These are phyloP conservation scores for Aspergillus steynii DNA, from an alignment of 495 filamentous ascomycete genomes.

Conservation along the genomic window DNA sequence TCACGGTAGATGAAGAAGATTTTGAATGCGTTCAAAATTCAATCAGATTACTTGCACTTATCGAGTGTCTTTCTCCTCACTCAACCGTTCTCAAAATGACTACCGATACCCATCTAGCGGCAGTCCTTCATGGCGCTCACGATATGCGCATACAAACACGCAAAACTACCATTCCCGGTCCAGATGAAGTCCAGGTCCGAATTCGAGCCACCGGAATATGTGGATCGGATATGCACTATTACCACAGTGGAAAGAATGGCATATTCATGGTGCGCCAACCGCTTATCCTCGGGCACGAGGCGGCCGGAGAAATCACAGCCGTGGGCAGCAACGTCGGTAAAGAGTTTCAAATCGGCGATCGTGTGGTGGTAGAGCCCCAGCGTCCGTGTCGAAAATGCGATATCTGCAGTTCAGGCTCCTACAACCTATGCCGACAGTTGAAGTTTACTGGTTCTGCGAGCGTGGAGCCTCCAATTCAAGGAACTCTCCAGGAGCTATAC, in stretches of 20 bases:
- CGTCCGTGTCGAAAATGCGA: slow-evolving; percentile 61
- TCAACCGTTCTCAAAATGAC: neutral
- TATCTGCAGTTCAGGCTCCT: slow-evolving; percentile 57
- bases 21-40: neutral
- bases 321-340: slow-evolving; percentile 28
- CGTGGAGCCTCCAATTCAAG: slow-evolving; percentile 65
- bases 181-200: slow-evolving; percentile 62
- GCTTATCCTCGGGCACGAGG: slow-evolving; percentile 66
- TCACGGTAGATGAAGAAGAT: neutral
- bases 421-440: slow-evolving; percentile 73
- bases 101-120: neutral
- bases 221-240: slow-evolving; percentile 71
- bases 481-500: slow-evolving; percentile 66
- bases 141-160: neutral
- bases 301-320: slow-evolving; percentile 59
- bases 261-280: slow-evolving; percentile 62
- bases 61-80: neutral
- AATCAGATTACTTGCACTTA: neutral
- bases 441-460: slow-evolving; percentile 68
- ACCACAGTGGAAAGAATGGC: slow-evolving; percentile 69
- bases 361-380: slow-evolving; percentile 40
- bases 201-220: slow-evolving; percentile 67
- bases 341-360: slow-evolving; percentile 24
- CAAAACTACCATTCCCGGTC: slow-evolving; percentile 18
- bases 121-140: neutral